Evolutionary conservation across 257 asterid species (phyloP).

Genomic region (Ocimum tenuiflorum): DNA sequence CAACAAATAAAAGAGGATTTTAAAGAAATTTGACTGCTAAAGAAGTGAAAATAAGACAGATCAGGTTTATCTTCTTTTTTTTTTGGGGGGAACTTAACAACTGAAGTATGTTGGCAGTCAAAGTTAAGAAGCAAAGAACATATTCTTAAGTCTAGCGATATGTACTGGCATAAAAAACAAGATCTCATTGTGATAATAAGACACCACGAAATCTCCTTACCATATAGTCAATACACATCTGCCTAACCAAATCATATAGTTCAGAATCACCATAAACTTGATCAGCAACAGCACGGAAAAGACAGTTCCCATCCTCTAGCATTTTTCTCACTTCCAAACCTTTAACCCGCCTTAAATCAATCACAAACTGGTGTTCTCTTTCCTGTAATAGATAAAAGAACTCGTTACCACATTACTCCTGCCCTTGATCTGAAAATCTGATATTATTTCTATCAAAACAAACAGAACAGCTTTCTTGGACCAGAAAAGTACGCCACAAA

Average conservation of each 20-base stretch:
- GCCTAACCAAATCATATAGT: constrained; percentile 78
- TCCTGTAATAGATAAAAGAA: constrained; percentile 49
- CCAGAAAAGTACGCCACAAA: neutral
- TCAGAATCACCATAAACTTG: constrained; percentile 99
- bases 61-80: too few species aligned
- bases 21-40: too few species aligned
- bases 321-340: constrained; percentile 91
- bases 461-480: constrained; percentile 9
- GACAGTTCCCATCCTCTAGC: constrained; percentile 96
- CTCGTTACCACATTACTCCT: neutral
- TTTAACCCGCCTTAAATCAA: constrained; percentile 74
- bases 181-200: neutral
- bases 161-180: neutral
- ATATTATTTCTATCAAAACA: constrained; percentile 3
- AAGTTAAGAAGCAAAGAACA: constrained; percentile 7
- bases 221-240: constrained; percentile 99
- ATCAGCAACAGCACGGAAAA: constrained; percentile 98
- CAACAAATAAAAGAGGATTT: too few species aligned
- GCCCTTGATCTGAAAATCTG: neutral
- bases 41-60: too few species aligned
- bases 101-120: neutral
- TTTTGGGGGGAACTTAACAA: too few species aligned
- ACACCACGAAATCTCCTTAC: constrained; percentile 35
- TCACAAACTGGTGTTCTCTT: constrained; percentile 86
- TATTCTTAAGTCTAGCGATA: neutral